phyloP scores from a whole-genome alignment of 306 rosid species.

The Vachellia collinsii region DNA sequence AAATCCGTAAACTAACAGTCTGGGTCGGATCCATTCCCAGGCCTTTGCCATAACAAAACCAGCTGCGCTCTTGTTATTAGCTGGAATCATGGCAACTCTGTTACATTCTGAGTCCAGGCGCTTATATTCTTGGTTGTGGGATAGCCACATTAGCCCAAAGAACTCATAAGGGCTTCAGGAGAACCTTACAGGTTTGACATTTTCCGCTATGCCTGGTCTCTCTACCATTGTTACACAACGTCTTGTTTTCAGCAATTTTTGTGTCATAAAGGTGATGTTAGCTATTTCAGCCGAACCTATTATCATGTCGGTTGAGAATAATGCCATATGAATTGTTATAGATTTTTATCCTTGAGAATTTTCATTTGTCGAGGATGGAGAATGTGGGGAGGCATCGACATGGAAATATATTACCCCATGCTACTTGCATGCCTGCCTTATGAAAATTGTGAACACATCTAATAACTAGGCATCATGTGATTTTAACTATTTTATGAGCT shows the following conservation, averaged over 20 bases:
- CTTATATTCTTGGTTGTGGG: conserved; percentile 99
- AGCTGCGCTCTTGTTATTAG: conserved; percentile 58
- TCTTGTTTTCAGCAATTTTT: conserved; percentile 21
- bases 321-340: conserved; percentile 5
- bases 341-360: not conserved
- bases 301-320: conserved; percentile 1
- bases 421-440: not conserved
- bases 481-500: not conserved
- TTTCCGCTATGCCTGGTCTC: conserved; percentile 21
- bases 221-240: not conserved
- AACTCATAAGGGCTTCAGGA: conserved; percentile 99
- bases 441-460: not conserved
- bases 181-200: conserved; percentile 77
- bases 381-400: conserved; percentile 20
- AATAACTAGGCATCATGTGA: not conserved
- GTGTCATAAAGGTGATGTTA: conserved; percentile 16
- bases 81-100: conserved; percentile 82
- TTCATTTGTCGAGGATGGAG: conserved; percentile 10
- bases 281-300: not conserved
- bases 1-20: conserved; percentile 42
- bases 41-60: conserved; percentile 59
- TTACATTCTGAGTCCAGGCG: conserved; percentile 87
- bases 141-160: conserved; percentile 94
- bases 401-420: conserved; percentile 1
- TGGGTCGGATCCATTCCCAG: conserved; percentile 73